Evolutionary conservation across 805 yeast species (phyloP), one percentile per base, ranked within the genome.

Genomic region (Hanseniaspora clermontiae): DNA sequence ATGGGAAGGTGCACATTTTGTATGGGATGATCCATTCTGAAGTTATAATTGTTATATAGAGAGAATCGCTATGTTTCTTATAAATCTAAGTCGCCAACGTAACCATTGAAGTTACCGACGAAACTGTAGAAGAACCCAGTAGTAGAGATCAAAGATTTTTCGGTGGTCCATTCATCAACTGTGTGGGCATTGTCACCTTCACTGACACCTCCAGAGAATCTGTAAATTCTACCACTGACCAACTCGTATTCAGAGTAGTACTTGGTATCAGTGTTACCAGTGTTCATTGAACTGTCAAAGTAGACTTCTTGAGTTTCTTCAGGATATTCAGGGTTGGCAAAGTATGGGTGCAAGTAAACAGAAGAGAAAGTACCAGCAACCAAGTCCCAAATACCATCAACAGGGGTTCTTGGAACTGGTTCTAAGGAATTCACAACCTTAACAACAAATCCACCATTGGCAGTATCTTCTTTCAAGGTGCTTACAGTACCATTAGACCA

Each of bases 361-460:
- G 54, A 52, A 14, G 54, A 27, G 19, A 36, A 50, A 19, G 82
- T 75, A 12, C 90, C 90, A 0, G 83, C 75, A 52, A 84, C 72
- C 34, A 70, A 60, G 9, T 72, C 70, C 85, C 86, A 83, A 14
- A 73, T 67, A 0, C 65, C 67, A 42, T 72, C 74, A 43, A 66
- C 62, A 6, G 84, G 83, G 0, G 81, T 69, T 2, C 73, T 62
- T 1, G 83, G 81, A 0, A 85, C 79, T 1, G 80, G 79, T 46
- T 76, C 79, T 37, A 76, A 65, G 1, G 63, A 55, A 34, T 59
- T 59, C 7, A 42, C 57, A 20, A 64, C 52, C 7, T 64, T 63
- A 36, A 77, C 62, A 38, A 67, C 68, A 63, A 80, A 75, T 52
- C 60, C 65, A 3, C 84, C 84, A 31, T 65, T 65, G 1, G 59